Evolutionary conservation across 305 asterid genomes (phyloP).

Genomic region (Fraxinus paxiana): DNA sequence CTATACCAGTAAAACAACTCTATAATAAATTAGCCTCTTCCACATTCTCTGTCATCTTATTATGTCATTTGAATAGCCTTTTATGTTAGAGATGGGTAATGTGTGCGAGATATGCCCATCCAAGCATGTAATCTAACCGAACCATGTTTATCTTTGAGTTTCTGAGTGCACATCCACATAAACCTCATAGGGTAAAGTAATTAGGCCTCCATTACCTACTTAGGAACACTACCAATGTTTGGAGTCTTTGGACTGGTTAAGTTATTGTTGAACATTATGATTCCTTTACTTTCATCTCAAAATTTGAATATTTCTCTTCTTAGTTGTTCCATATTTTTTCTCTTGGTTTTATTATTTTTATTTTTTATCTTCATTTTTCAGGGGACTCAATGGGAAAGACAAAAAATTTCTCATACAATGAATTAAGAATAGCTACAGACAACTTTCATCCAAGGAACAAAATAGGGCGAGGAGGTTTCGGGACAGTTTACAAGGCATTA

Average conservation of each 20-base stretch:
- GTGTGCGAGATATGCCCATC: neutral
- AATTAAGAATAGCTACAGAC: conserved; percentile 60
- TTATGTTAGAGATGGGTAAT: neutral
- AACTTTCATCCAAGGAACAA: conserved; percentile 59
- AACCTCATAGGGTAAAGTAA: neutral
- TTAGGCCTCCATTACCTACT: neutral
- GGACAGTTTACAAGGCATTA: conserved; percentile 82
- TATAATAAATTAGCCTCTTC: neutral
- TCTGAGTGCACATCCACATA: neutral
- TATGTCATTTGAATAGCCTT: neutral
- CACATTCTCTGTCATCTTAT: neutral
- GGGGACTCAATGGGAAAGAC: conserved; percentile 45
- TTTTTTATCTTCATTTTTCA: conserved; percentile 31
- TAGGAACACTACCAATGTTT: neutral
- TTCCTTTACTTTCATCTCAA: neutral
- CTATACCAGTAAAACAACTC: neutral
- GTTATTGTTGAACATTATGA: neutral
- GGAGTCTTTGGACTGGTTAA: conserved; percentile 5
- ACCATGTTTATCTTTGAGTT: neutral
- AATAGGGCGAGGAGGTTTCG: conserved; percentile 92
- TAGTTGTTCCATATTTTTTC: neutral
- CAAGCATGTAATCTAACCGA: neutral
- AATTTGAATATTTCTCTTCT: neutral
- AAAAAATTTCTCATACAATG: conserved; percentile 58
- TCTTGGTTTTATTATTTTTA: conserved; percentile 18